Evolutionary conservation across 2,329 filamentous ascomycete species (phyloP).

Genomic region (Cytospora piceae): DNA sequence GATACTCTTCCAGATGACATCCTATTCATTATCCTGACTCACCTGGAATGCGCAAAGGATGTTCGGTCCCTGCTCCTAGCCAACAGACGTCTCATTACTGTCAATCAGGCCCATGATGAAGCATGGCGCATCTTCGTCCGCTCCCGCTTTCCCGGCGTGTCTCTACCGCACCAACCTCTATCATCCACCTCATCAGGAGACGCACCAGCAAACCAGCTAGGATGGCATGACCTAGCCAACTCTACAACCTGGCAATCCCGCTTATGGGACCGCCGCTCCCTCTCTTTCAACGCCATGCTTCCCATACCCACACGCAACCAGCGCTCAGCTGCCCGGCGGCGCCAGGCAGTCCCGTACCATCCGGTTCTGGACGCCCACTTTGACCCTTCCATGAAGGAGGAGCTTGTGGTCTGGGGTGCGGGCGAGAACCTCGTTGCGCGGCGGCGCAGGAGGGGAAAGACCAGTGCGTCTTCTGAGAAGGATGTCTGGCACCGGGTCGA

Average conservation of each 20-base stretch:
- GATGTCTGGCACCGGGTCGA: constrained; percentile 43
- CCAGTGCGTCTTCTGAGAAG: constrained; percentile 27
- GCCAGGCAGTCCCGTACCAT: constrained; percentile 48
- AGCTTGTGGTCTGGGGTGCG: constrained; percentile 55
- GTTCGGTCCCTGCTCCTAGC: constrained; percentile 47
- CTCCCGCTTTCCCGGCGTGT: constrained; percentile 48
- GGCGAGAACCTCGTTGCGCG: constrained; percentile 56
- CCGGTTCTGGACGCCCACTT: constrained; percentile 52
- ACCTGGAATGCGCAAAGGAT: constrained; percentile 54
- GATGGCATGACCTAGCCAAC: constrained; percentile 48
- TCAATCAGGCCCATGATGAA: constrained; percentile 41
- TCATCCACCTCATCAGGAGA: constrained; percentile 27
- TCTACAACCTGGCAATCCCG: constrained; percentile 55
- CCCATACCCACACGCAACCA: constrained; percentile 34
- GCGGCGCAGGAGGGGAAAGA: constrained; percentile 38
- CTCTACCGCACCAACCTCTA: constrained; percentile 36
- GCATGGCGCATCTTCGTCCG: constrained; percentile 57
- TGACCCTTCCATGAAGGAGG: constrained; percentile 43
- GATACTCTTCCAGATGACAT: constrained; percentile 54
- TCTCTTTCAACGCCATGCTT: constrained; percentile 44
- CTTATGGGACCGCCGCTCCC: constrained; percentile 55
- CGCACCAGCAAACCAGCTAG: constrained; percentile 16
- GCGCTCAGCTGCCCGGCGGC: constrained; percentile 17
- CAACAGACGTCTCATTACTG: constrained; percentile 44
- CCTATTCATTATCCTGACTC: constrained; percentile 51